These are phyloP conservation scores for Monosporascus sp. DNA, from an alignment of 2,329 filamentous ascomycete species.

Conservation along the genomic window DNA sequence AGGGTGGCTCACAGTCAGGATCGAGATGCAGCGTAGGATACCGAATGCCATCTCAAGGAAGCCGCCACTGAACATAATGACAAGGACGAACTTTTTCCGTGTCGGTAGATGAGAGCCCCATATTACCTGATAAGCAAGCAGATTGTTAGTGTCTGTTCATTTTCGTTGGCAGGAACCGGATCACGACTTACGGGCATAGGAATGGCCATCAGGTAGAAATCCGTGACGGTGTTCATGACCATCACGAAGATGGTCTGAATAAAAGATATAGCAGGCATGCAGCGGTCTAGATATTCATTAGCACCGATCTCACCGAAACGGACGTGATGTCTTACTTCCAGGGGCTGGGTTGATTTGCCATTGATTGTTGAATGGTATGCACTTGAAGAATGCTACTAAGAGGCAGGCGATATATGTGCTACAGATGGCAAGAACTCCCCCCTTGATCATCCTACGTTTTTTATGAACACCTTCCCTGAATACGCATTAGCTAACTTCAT, in stretches of 20 bases:
- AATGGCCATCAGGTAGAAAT: constrained; percentile 44
- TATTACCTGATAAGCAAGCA: constrained; percentile 27
- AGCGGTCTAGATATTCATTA: constrained; percentile 21
- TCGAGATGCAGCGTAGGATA: constrained; percentile 42
- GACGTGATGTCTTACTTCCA: constrained; percentile 32
- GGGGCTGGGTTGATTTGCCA: constrained; percentile 47
- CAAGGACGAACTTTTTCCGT: constrained; percentile 36
- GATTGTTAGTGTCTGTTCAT: not conserved
- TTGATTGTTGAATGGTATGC: constrained; percentile 36
- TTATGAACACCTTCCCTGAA: constrained; percentile 34
- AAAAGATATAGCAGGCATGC: constrained; percentile 40
- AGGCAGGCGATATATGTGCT: constrained; percentile 39
- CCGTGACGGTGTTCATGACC: constrained; percentile 40
- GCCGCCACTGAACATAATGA: constrained; percentile 44
- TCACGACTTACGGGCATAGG: constrained; percentile 34
- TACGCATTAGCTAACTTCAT: too few relatives aligned
- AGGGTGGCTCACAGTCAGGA: constrained; percentile 28
- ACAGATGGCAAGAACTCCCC: constrained; percentile 35
- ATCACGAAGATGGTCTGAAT: constrained; percentile 42
- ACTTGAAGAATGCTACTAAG: constrained; percentile 39
- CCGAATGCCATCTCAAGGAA: constrained; percentile 45
- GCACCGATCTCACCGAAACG: too few relatives aligned
- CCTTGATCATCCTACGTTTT: constrained; percentile 30
- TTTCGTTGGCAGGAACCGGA: not conserved
- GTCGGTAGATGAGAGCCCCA: constrained; percentile 38